Percentiles rank a stretch among this genome's conserved stretches.
Evolutionary conservation across 2,329 filamentous ascomycete species (phyloP).

Genomic region (Dothiorella sarmentorum): DNA sequence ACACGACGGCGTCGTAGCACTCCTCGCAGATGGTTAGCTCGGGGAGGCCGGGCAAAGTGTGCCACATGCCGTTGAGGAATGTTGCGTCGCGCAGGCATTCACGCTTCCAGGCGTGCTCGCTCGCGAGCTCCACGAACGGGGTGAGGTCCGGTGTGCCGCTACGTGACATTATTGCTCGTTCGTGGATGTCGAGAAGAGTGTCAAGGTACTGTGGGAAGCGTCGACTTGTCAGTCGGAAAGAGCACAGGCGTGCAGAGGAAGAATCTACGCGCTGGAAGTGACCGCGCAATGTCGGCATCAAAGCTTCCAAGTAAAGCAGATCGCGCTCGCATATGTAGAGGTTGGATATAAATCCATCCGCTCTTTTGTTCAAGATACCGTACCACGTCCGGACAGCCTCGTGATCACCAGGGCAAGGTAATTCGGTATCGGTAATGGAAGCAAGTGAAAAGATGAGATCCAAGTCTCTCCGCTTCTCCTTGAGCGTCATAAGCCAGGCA

Average conservation of each 20-base stretch:
- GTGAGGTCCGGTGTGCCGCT: conserved; percentile 51
- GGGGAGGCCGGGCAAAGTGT: conserved; percentile 70
- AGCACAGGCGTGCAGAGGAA: conserved; percentile 50
- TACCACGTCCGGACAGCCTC: conserved; percentile 67
- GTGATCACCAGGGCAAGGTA: conserved; percentile 57
- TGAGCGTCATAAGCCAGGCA: conserved; percentile 76
- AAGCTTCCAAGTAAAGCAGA: conserved; percentile 64
- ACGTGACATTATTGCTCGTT: conserved; percentile 11
- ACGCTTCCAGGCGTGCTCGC: conserved; percentile 38
- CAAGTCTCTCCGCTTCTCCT: conserved; percentile 64
- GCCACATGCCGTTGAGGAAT: conserved; percentile 65
- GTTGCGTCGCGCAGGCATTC: conserved; percentile 66
- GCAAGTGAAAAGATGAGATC: conserved; percentile 68
- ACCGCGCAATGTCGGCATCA: conserved; percentile 70
- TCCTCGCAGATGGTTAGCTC: conserved; percentile 82
- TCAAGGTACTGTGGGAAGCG: conserved; percentile 58
- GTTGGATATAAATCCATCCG: conserved; percentile 59
- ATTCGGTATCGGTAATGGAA: conserved; percentile 54
- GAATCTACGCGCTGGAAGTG: conserved; percentile 54
- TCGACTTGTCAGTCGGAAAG: conserved; percentile 61
- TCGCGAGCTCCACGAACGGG: conserved; percentile 62
- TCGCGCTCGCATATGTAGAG: conserved; percentile 77
- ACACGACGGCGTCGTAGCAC: conserved; percentile 79
- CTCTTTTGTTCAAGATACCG: conserved; percentile 66
- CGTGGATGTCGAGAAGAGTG: conserved; percentile 49